Evolutionary conservation across 306 rosid genomes (phyloP), one percentile per base, ranked within the genome.

Genomic region (Fagus sylvatica): DNA sequence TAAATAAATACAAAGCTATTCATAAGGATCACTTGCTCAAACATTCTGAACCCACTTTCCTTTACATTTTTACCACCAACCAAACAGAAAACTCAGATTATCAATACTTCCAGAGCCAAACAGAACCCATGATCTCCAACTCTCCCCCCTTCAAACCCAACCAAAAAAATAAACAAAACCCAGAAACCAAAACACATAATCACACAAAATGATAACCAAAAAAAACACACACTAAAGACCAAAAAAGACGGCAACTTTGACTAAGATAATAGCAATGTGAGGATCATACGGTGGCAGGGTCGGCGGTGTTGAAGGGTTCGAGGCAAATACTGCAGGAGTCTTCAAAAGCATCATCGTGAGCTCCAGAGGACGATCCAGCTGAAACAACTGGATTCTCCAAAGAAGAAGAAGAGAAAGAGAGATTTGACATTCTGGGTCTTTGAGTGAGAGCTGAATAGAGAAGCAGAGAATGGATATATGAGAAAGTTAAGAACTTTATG

Each of bases 251-350:
- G 6, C 28, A 5, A 17, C 13, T 15, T 22, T 36, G 12, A 17
- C 13, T 10, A 34, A 57, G 3, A 60, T 13, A 12, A 54, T 0
- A 28, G 42, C 9, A 65, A 17, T 3, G 59, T 19, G 22, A 62
- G 59, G 66, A 68, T 71, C 87, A 73, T 91, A 93, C 98, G 67
- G 91, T 86, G n/a, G 91, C 78, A 11, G 97, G 98, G 74, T 93
- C 96, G 4, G 88, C 66, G 39, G 89, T 7, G 75, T 62, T 76
- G 86, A 93, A 93, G 13, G 96, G 85, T 71, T 93, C 96, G 0
- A 94, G 87, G 78, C 98, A 94, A 17, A 94, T 92, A 70, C 98
- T 92, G 86, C 98, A 94, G 41, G 85, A 87, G 75, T 94, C 96
- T 53, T 91, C 98, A 1, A 53, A 73, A 73, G 57, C 64, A 76